Evolutionary conservation across 768 basidiomycete genomes (phyloP).

Genomic region (Zangia roseola): DNA sequence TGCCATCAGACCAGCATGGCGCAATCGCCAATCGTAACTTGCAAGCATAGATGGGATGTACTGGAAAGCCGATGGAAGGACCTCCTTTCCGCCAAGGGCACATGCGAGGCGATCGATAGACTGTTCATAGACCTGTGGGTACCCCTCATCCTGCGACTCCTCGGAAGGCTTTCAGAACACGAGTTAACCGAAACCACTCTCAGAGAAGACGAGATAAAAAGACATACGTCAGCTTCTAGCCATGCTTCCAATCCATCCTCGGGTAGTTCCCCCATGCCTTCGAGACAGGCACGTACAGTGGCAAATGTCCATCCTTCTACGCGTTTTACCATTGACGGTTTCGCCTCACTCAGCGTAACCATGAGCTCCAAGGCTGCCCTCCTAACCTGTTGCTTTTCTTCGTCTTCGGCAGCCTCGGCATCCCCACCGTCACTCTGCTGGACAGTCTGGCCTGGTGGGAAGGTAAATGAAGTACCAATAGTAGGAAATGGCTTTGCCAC

Average conservation of each 20-base stretch:
- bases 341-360: constrained; percentile 75
- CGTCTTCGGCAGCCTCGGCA: constrained; percentile 46
- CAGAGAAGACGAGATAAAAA: constrained; percentile 11
- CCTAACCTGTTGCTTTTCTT: constrained; percentile 68
- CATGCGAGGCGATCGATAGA: constrained; percentile 78
- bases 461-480: constrained; percentile 37
- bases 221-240: constrained; percentile 74
- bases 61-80: constrained; percentile 79
- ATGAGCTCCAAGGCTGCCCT: constrained; percentile 81
- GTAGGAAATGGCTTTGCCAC: constrained; percentile 45
- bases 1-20: constrained; percentile 86
- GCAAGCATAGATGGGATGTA: constrained; percentile 81
- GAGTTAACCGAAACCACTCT: not conserved
- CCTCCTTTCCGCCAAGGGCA: constrained; percentile 71
- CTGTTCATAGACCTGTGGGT: constrained; percentile 80
- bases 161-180: constrained; percentile 52
- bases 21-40: constrained; percentile 78
- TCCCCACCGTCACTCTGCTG: constrained; percentile 32
- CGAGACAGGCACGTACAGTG: constrained; percentile 72
- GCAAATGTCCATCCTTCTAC: constrained; percentile 69
- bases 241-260: constrained; percentile 59
- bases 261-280: constrained; percentile 78
- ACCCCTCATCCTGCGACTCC: constrained; percentile 57
- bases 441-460: constrained; percentile 34
- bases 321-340: constrained; percentile 64